Conservation (phyloP, 2,329 filamentous ascomycete species). For the Stachybotrys chlorohalonatus region DNA sequence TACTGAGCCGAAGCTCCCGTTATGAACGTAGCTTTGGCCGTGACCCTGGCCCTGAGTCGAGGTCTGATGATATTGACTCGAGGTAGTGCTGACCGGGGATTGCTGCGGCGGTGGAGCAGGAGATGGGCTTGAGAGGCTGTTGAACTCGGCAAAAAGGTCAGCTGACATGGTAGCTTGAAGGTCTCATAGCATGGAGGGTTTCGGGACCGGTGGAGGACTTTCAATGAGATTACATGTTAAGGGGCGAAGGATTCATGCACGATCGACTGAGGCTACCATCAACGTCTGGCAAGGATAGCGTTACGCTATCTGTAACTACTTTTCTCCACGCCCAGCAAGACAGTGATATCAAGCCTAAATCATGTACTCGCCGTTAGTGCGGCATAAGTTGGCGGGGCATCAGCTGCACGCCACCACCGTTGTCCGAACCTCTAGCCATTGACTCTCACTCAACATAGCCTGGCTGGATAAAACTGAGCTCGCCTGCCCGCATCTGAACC, state of each 20-base stretch:
- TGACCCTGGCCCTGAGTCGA: not conserved
- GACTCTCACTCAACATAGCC: too few relatives aligned
- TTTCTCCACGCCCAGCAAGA: not conserved
- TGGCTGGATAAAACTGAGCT: too few relatives aligned
- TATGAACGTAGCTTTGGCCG: not conserved
- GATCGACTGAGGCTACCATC: not conserved
- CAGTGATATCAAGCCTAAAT: not conserved
- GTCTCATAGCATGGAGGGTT: not conserved
- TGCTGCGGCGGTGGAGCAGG: constrained; percentile 15
- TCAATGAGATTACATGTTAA: not conserved
- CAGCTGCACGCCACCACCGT: too few relatives aligned
- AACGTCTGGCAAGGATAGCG: not conserved
- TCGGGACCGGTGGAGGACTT: not conserved
- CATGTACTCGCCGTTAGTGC: too few relatives aligned
- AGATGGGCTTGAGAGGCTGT: constrained; percentile 32
- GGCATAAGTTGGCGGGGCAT: not conserved
- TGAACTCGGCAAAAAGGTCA: constrained; percentile 57
- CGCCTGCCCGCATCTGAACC: not conserved
- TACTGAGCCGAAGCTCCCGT: not conserved
- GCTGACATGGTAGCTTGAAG: constrained; percentile 43
- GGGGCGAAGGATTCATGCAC: not conserved
- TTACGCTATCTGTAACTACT: not conserved
- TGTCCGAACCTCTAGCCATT: too few relatives aligned
- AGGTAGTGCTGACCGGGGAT: constrained; percentile 4
- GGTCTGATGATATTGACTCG: not conserved